Evolutionary conservation across 768 basidiomycete species (phyloP).

Genomic region (Termitomyces sp.): DNA sequence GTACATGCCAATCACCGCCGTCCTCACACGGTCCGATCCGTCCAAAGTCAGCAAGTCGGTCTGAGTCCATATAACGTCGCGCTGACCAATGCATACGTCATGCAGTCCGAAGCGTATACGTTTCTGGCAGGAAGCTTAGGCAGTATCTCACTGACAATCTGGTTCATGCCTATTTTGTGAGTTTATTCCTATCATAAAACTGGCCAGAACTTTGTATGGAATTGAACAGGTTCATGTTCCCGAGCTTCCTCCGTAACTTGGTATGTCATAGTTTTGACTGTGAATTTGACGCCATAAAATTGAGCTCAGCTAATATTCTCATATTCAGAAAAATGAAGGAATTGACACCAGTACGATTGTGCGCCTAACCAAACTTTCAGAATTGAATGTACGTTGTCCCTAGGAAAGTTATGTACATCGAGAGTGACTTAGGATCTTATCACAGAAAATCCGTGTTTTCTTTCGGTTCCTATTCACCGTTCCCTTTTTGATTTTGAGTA

Average conservation of each 20-base stretch:
- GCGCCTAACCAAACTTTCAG: conserved; percentile 73
- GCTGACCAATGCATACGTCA: conserved; percentile 3
- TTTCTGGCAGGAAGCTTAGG: conserved; percentile 38
- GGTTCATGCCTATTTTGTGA: conserved; percentile 69
- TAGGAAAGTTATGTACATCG: no score
- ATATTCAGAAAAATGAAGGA: conserved; percentile 40
- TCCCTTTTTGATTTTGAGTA: conserved; percentile 59
- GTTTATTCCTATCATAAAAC: conserved; percentile 16
- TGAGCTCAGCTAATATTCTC: neutral
- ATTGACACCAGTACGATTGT: conserved; percentile 37
- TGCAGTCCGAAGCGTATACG: conserved; percentile 66
- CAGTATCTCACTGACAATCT: conserved; percentile 58
- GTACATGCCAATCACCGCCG: no score
- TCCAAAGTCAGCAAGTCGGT: conserved; percentile 21
- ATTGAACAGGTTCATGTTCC: conserved; percentile 64
- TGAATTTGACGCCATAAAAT: neutral
- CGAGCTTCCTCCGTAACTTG: conserved; percentile 56
- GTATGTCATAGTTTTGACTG: conserved; percentile 32
- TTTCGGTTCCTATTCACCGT: conserved; percentile 63
- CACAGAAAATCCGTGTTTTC: conserved; percentile 30
- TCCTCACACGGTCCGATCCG: no score
- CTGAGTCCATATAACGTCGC: neutral
- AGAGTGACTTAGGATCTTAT: neutral
- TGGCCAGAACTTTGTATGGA: conserved; percentile 27
- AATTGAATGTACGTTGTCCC: conserved; percentile 20